A percentile compares a stretch with the other conserved stretches of the same genome.
Conservation (phyloP, 2,329 filamentous ascomycete genomes). For the Cladosporium phlei region DNA sequence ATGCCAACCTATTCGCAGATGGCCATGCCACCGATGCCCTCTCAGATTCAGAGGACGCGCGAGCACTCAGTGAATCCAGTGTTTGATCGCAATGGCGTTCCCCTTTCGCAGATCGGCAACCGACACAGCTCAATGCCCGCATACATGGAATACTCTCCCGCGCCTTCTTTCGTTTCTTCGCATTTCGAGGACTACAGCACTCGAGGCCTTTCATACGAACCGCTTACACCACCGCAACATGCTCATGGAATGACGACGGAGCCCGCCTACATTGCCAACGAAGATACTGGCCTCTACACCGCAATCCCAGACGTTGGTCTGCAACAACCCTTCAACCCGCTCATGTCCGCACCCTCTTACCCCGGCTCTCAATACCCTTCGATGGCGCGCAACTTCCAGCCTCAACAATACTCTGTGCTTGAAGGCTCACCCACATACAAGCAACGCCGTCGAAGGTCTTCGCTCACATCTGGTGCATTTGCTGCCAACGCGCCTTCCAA, state of each 20-base stretch:
- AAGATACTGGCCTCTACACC: slow-evolving; percentile 93
- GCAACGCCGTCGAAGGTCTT: slow-evolving; percentile 88
- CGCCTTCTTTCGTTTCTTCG: slow-evolving; percentile 96
- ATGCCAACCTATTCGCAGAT: slow-evolving; percentile 69
- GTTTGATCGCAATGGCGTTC: slow-evolving; percentile 88
- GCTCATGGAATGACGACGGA: slow-evolving; percentile 77
- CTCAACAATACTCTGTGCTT: slow-evolving; percentile 82
- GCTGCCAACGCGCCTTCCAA: slow-evolving; percentile 9
- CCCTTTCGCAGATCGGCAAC: slow-evolving; percentile 76
- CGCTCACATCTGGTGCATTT: slow-evolving; percentile 67
- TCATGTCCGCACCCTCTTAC: slow-evolving; percentile 86
- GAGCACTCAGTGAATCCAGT: slow-evolving; percentile 73
- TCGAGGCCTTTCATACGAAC: slow-evolving; percentile 92
- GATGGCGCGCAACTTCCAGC: slow-evolving; percentile 58
- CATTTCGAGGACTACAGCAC: slow-evolving; percentile 98
- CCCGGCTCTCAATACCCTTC: slow-evolving; percentile 74
- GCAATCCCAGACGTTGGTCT: slow-evolving; percentile 84
- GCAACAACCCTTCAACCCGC: slow-evolving; percentile 72
- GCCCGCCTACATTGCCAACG: slow-evolving; percentile 95
- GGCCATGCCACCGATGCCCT: slow-evolving; percentile 67
- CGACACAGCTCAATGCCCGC: slow-evolving; percentile 98
- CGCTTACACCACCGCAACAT: slow-evolving; percentile 92
- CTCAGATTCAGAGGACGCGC: slow-evolving; percentile 70
- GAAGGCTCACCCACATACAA: slow-evolving; percentile 99
- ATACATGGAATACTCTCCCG: slow-evolving; percentile 96